Evolutionary conservation across 2,329 filamentous ascomycete species (phyloP), one percentile per base, ranked within the genome.

Genomic region (Penicillium olsonii): DNA sequence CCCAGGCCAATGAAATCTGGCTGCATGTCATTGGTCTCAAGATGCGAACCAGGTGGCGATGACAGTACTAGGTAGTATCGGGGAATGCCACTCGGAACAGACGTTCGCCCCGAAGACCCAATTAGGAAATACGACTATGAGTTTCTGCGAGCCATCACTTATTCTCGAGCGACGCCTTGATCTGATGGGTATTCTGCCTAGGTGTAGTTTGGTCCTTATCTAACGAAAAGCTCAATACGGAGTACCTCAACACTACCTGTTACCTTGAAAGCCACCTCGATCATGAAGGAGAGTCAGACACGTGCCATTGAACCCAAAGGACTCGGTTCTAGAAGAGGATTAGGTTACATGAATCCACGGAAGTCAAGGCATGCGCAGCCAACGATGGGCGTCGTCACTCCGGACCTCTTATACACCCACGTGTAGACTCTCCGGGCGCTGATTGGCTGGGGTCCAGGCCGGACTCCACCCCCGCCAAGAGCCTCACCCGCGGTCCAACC

Each of bases 391-490:
- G 29, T 31, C n/a, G 29, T n/a, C 5, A 31, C 12, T 31, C 29
- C 29, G 24, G 4, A 19, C 49, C 49, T 54, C 48, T 45, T 24
- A 41, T 40, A 27, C 20, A 37, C 41, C 41, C 52, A 54, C 52
- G 52, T 54, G 52, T 47, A 24, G 45, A 7, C 11, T 31, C n/a
- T 7, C 26, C 12, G 31, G 6, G 10, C n/a, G 48, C 50, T 58
- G 24, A 59, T 59, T 56, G 55, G 57, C 39, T 48, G 46, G 22
- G 5, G 45, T 5, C 45, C 26, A 48, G 53, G 40, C 46, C 50
- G 37, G 49, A 42, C 40, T 18, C 48, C 48, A 37, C 26, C 42
- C 24, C 22, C 44, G 55, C 57, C 57, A 59, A 59, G 57, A 39
- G 39, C 44, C 34, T 31, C 42, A 45, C 40, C 33, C 38, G 15